Evolutionary conservation across 768 basidiomycete species (phyloP), one percentile per base, ranked within the genome.

Genomic region (Boletellus sp.): DNA sequence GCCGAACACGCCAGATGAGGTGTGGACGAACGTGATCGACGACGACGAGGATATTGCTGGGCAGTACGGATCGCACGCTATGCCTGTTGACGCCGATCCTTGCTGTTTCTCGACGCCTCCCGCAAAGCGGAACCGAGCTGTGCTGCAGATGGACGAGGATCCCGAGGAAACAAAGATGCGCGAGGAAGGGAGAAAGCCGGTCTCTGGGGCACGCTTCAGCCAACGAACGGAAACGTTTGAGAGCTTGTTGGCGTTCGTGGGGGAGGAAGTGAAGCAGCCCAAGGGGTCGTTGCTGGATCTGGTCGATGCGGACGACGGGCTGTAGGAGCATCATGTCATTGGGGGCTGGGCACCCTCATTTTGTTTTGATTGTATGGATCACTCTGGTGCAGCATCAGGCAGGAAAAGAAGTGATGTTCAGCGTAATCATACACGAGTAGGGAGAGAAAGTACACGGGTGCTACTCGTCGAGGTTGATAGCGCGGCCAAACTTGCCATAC

Each of bases 401-500:
- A 28, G 28, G 28, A 28, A n/a, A 28, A 8, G 28, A 28, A 28
- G 11, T 8, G 28, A 8, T 10, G 28, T 28, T 28, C 11, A 28
- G 28, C 7, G 11, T 8, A 28, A 28, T 8, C 24, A 8, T 26
- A 26, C 24, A 38, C 37, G 20, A 20, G 17, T 11, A 11, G 13
- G 19, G 37, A 12, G 2, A 19, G 17, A 38, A 22, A 22, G 13
- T 19, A 37, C 32, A 45, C 6, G 9, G 13, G 32, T 9, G 11
- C 45, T 63, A 87, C 63, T 89, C 90, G 65, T 95, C 93, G 40
- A 96, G 79, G 67, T 96, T 96, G 69, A 95, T 95, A 34, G 93
- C 87, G 36, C 78, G 81, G 17, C 94, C 94, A 64, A 97, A 97
- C 70, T 94, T 94, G 23, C 89, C 90, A 62, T 96, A 96, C 47